A percentile compares a stretch with the other conserved stretches of the same genome.
phyloP scores from a whole-genome alignment of 2,329 filamentous ascomycete genomes.

The Exophiala alcalophila region DNA sequence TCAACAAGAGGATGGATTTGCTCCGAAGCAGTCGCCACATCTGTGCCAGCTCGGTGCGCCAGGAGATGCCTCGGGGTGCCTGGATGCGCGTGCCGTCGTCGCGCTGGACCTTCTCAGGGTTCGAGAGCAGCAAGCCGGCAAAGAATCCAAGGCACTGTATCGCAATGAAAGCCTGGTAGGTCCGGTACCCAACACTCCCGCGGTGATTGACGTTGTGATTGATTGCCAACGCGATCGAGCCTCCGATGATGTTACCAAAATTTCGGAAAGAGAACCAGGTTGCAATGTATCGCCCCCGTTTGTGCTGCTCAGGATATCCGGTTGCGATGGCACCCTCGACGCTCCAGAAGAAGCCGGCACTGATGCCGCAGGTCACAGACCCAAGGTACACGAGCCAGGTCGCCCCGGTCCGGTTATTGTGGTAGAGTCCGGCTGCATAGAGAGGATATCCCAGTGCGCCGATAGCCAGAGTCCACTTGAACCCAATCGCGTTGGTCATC shows the following conservation, averaged over 20 bases:
- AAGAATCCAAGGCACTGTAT: slow-evolving; percentile 48
- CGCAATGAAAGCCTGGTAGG: slow-evolving; percentile 35
- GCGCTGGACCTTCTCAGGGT: slow-evolving; percentile 46
- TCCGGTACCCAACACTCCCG: slow-evolving; percentile 49
- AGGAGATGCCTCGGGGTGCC: slow-evolving; percentile 32
- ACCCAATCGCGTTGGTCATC: slow-evolving; percentile 42
- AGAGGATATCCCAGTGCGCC: slow-evolving; percentile 47
- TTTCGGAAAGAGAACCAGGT: slow-evolving; percentile 56
- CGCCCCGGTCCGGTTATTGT: slow-evolving; percentile 45
- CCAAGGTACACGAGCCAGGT: slow-evolving; percentile 48
- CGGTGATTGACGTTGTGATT: slow-evolving; percentile 45
- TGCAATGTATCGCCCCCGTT: slow-evolving; percentile 46
- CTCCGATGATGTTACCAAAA: slow-evolving; percentile 53
- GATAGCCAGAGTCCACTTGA: slow-evolving; percentile 41
- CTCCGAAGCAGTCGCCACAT: slow-evolving; percentile 39
- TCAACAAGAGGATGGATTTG: slow-evolving; percentile 38
- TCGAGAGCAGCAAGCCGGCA: slow-evolving; percentile 44
- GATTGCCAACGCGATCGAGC: slow-evolving; percentile 51
- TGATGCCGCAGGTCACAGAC: slow-evolving; percentile 43
- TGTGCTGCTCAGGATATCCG: slow-evolving; percentile 47
- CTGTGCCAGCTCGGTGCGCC: slow-evolving; percentile 35
- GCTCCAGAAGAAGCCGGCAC: slow-evolving; percentile 42
- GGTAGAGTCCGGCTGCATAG: slow-evolving; percentile 45
- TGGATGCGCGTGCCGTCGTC: slow-evolving; percentile 42
- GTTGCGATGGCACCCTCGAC: slow-evolving; percentile 43